Evolutionary conservation across 2,329 filamentous ascomycete genomes (phyloP).

Genomic region (Trichoderma sp.): DNA sequence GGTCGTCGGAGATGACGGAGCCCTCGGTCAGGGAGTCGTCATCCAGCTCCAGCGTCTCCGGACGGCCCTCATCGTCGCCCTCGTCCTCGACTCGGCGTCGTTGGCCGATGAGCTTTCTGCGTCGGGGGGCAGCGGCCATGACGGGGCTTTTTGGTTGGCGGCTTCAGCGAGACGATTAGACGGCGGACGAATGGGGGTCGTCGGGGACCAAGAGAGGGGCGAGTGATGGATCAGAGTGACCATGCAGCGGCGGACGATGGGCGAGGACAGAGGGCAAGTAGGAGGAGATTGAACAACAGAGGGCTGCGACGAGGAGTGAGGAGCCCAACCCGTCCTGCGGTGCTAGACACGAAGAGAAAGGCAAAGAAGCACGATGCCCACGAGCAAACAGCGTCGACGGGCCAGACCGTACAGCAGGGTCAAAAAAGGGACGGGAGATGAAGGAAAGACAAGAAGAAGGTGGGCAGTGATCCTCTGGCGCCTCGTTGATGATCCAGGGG

Average conservation of each 20-base stretch:
- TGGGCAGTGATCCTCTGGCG: slow-evolving; percentile 14
- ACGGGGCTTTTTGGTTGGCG: slow-evolving; percentile 23
- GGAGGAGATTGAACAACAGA: slow-evolving; percentile 11
- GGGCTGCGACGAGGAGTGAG: slow-evolving; percentile 10
- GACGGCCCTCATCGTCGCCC: slow-evolving; percentile 63
- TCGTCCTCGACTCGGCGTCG: slow-evolving; percentile 68
- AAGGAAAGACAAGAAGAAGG: slow-evolving; percentile 12
- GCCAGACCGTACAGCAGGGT: background rate
- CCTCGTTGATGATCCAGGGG: slow-evolving; percentile 20
- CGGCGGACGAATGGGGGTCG: slow-evolving; percentile 31
- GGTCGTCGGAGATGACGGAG: slow-evolving; percentile 60
- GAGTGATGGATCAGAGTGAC: slow-evolving; percentile 27
- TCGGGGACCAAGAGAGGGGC: slow-evolving; percentile 28
- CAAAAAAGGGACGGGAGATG: background rate
- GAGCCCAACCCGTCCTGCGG: slow-evolving; percentile 26
- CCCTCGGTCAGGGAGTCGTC: slow-evolving; percentile 66
- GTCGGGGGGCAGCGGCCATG: slow-evolving; percentile 47
- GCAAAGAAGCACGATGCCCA: slow-evolving; percentile 16
- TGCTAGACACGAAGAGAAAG: slow-evolving; percentile 24
- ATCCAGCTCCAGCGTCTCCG: slow-evolving; percentile 55
- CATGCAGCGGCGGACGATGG: slow-evolving; percentile 28
- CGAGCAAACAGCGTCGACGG: slow-evolving; percentile 8
- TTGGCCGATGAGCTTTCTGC: slow-evolving; percentile 64
- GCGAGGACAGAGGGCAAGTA: slow-evolving; percentile 6
- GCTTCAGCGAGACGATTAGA: slow-evolving; percentile 27